Evolutionary conservation across 2,329 filamentous ascomycete species (phyloP).

Genomic region (Colletotrichum aenigma): DNA sequence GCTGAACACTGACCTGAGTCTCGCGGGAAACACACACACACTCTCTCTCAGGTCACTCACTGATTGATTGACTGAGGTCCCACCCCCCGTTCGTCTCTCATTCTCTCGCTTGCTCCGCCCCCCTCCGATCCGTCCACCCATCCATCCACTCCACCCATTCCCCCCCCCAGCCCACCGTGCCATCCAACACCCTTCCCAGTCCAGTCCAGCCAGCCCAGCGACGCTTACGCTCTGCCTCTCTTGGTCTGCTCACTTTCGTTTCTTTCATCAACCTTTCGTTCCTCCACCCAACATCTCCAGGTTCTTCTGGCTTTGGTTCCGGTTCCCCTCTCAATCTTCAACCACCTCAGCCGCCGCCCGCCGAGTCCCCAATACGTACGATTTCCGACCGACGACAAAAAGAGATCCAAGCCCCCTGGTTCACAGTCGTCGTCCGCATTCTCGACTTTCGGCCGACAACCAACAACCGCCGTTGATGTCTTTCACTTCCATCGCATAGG

Average conservation of each 20-base stretch:
- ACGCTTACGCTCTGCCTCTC: neutral
- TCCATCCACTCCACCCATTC: slow-evolving; percentile 1
- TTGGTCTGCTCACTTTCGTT: slow-evolving; percentile 10
- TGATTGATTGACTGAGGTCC: neutral
- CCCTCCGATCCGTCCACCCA: neutral
- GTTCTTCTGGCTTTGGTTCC: neutral
- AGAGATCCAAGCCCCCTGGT: neutral
- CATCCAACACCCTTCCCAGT: neutral
- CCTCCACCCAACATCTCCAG: slow-evolving; percentile 16
- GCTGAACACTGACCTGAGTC: neutral
- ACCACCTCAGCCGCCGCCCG: neutral
- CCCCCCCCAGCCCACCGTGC: neutral
- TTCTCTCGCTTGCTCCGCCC: slow-evolving; percentile 6
- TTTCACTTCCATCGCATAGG: slow-evolving; percentile 15
- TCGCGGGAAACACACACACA: neutral
- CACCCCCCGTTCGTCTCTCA: neutral
- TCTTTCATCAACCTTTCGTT: slow-evolving; percentile 5
- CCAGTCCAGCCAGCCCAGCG: neutral
- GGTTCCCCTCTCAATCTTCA: neutral
- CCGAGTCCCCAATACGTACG: neutral
- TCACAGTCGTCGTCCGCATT: neutral
- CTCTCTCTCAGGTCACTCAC: neutral
- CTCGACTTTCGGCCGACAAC: neutral
- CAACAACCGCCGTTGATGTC: slow-evolving; percentile 14
- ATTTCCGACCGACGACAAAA: slow-evolving; percentile 10